These are phyloP conservation scores for Fraxinus angustifolia DNA, from an alignment of 305 asterid genomes.

Conservation along the genomic window DNA sequence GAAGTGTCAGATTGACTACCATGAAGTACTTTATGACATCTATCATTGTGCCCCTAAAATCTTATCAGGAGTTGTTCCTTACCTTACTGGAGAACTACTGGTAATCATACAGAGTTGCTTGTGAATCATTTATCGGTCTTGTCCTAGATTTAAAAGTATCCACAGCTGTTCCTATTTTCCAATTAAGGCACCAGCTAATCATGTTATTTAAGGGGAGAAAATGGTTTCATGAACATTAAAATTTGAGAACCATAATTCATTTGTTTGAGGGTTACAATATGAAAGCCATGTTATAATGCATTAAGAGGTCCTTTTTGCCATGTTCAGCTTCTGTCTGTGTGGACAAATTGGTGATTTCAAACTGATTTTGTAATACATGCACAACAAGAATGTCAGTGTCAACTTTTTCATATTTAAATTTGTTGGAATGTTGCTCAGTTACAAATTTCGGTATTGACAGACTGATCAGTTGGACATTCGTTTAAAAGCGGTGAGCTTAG, in stretches of 20 bases:
- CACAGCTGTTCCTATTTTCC: constrained; percentile 3
- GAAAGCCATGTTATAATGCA: constrained; percentile 16
- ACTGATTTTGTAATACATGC: neutral
- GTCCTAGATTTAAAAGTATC: constrained; percentile 5
- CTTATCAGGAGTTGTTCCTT: constrained; percentile 84
- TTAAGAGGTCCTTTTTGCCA: constrained; percentile 13
- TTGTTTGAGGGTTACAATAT: constrained; percentile 4
- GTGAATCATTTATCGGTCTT: neutral
- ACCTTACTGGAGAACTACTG: constrained; percentile 92
- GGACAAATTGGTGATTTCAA: constrained; percentile 14
- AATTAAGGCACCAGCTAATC: constrained; percentile 3
- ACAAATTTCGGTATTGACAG: constrained; percentile 45
- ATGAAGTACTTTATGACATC: constrained; percentile 74
- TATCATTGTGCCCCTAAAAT: constrained; percentile 80
- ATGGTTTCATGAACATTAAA: constrained; percentile 6
- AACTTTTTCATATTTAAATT: constrained; percentile 5
- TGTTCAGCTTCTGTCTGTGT: constrained; percentile 10
- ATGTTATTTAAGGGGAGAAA: constrained; percentile 18
- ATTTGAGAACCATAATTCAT: constrained; percentile 5
- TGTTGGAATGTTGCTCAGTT: constrained; percentile 29
- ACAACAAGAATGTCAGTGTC: constrained; percentile 2
- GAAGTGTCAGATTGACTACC: constrained; percentile 60
- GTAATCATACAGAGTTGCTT: constrained; percentile 44
- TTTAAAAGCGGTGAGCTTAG: constrained; percentile 77
- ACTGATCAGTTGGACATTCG: constrained; percentile 82